Percentiles rank a stretch among this genome's conserved stretches.
phyloP scores from a whole-genome alignment of 345 rosid species.

The Erysimum cheiranthoides region DNA sequence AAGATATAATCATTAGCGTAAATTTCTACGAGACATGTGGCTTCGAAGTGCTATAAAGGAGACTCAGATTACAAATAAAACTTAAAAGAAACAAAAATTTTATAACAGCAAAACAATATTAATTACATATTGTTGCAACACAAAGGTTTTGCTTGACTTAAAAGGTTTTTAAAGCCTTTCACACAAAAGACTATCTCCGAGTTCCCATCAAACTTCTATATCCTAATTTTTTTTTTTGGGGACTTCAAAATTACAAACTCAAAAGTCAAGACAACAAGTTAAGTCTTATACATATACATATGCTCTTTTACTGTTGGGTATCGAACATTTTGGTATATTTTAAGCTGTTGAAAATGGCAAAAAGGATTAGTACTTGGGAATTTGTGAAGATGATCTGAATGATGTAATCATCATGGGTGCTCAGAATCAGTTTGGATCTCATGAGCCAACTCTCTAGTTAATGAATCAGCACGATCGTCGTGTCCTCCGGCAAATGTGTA shows the following conservation, averaged over 20 bases:
- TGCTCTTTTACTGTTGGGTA: slow-evolving; percentile 8
- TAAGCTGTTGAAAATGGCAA: slow-evolving; percentile 19
- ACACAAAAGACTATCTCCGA: slow-evolving; percentile 34
- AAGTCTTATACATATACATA: slow-evolving; percentile 22
- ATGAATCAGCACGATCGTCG: slow-evolving; percentile 77
- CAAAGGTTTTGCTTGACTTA: slow-evolving; percentile 14
- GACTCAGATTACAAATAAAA: neutral
- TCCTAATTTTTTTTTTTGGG: slow-evolving; percentile 28
- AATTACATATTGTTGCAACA: slow-evolving; percentile 37
- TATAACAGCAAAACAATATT: slow-evolving; percentile 39
- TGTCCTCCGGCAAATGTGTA: slow-evolving; percentile 90
- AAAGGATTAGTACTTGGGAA: slow-evolving; percentile 21
- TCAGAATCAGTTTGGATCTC: slow-evolving; percentile 73
- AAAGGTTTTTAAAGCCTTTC: slow-evolving; percentile 22
- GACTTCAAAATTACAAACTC: slow-evolving; percentile 35
- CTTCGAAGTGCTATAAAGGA: neutral
- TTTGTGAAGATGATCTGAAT: neutral
- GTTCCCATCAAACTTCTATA: slow-evolving; percentile 37
- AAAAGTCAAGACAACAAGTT: slow-evolving; percentile 25
- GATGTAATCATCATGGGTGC: slow-evolving; percentile 39
- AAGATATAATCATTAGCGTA: too few species aligned
- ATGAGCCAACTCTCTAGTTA: slow-evolving; percentile 79
- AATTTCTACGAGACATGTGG: too few species aligned
- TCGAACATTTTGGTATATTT: slow-evolving; percentile 23
- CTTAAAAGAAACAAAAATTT: neutral